Evolutionary conservation across 257 asterid species (phyloP).

Genomic region (Asclepias syriaca): DNA sequence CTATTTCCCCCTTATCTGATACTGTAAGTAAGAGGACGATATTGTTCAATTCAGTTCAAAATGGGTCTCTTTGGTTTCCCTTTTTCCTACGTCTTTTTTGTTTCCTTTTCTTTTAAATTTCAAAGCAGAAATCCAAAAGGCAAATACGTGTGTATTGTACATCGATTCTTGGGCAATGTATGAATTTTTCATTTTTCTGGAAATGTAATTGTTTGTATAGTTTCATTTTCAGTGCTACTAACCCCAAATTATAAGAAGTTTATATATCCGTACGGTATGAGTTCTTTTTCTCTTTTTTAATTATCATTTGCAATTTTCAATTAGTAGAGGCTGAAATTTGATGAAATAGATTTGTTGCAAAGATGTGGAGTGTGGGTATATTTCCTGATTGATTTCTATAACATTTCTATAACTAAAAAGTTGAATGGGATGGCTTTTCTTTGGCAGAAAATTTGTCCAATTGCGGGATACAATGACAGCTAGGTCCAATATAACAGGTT

Average conservation of each 20-base stretch:
- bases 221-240: background rate
- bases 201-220: background rate
- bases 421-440: conserved; percentile 5
- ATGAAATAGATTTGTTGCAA: background rate
- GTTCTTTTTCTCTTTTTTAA: background rate
- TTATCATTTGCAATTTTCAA: too few relatives aligned
- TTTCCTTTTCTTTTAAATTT: background rate
- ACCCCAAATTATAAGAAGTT: background rate
- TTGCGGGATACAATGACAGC: conserved; percentile 25
- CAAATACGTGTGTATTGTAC: background rate
- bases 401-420: background rate
- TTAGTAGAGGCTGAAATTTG: background rate
- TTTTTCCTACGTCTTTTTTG: background rate
- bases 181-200: background rate
- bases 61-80: background rate
- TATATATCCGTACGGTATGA: background rate
- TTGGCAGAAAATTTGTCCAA: conserved; percentile 37
- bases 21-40: background rate
- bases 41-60: background rate
- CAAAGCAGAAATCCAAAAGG: background rate
- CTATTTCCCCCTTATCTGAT: background rate
- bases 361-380: background rate
- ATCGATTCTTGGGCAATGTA: background rate
- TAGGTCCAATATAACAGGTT: conserved; percentile 16
- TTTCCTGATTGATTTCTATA: background rate